Evolutionary conservation across 768 basidiomycete species (phyloP).

Genomic region (Auriscalpium vulgare): DNA sequence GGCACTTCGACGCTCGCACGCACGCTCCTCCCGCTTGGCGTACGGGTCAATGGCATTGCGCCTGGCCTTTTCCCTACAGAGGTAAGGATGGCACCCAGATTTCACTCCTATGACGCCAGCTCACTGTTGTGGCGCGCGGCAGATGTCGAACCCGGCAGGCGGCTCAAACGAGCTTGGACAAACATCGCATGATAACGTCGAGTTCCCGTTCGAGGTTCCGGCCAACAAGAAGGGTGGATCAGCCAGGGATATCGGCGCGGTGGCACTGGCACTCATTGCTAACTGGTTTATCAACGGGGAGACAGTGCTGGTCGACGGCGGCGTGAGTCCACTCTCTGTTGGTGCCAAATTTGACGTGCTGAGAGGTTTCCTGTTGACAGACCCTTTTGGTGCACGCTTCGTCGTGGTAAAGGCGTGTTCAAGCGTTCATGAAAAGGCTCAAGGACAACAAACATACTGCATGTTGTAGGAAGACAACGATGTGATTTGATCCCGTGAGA

Average conservation of each 20-base stretch:
- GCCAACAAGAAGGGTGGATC: conserved; percentile 27
- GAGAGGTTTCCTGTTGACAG: background rate
- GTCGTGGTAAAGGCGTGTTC: background rate
- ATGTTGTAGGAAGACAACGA: too few species aligned
- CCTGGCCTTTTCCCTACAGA: conserved; percentile 23
- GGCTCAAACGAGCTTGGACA: conserved; percentile 20
- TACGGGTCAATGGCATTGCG: conserved; percentile 44
- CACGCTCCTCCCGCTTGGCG: conserved; percentile 39
- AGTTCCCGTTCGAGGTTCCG: conserved; percentile 28
- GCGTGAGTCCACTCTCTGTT: conserved; percentile 26
- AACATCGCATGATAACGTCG: conserved; percentile 8
- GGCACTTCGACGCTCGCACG: conserved; percentile 39
- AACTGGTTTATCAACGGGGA: conserved; percentile 43
- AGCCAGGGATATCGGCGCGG: conserved; percentile 33
- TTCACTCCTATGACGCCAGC: conserved; percentile 11
- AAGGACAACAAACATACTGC: too few species aligned
- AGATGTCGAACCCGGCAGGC: conserved; percentile 22
- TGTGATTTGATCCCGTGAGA: too few species aligned
- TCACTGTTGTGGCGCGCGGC: conserved; percentile 10
- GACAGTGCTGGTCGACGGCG: conserved; percentile 41
- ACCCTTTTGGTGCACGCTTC: background rate
- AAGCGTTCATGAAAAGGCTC: background rate
- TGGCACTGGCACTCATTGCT: conserved; percentile 36
- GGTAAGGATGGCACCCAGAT: background rate
- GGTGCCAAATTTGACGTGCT: background rate